These are phyloP conservation scores for Strigomonas culicis DNA, from an alignment of 208 protist species.

Conservation along the genomic window DNA sequence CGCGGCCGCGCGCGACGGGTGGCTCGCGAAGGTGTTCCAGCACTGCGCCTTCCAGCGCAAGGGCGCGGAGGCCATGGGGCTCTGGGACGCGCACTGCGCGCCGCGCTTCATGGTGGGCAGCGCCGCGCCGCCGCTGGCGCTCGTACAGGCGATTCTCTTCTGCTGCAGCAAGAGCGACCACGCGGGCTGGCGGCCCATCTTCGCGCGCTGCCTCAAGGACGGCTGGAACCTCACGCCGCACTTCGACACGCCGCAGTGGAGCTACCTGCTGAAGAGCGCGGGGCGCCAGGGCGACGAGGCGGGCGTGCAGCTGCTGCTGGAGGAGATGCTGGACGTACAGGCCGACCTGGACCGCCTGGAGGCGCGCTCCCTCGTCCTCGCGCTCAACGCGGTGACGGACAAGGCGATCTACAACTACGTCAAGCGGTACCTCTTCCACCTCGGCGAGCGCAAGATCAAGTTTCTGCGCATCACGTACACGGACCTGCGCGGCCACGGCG, in stretches of 20 bases:
- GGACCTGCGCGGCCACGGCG: conserved; percentile 77
- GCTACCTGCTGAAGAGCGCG: conserved; percentile 74
- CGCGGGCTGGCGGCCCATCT: conserved; percentile 64
- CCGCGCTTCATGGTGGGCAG: conserved; percentile 40
- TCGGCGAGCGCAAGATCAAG: conserved; percentile 87
- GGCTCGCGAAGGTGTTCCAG: conserved; percentile 84
- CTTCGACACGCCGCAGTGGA: conserved; percentile 84
- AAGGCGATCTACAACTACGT: conserved; percentile 79
- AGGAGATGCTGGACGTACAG: conserved; percentile 88
- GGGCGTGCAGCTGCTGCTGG: conserved; percentile 62
- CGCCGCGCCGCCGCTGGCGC: conserved; percentile 48
- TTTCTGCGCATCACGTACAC: conserved; percentile 79
- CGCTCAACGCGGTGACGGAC: conserved; percentile 73
- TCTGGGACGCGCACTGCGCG: conserved; percentile 68
- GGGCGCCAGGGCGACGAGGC: conserved; percentile 76
- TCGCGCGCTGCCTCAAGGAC: conserved; percentile 68
- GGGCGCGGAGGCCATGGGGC: conserved; percentile 51
- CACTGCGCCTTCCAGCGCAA: conserved; percentile 79
- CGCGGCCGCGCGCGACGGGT: conserved; percentile 53
- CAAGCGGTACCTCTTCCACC: conserved; percentile 86
- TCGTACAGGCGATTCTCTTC: conserved; percentile 81
- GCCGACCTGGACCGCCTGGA: conserved; percentile 82
- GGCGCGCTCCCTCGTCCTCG: conserved; percentile 70
- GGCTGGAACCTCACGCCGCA: conserved; percentile 84
- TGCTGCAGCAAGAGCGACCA: conserved; percentile 71